Percentiles rank a stretch among this genome's conserved stretches.
Conservation (phyloP, 306 rosid genomes). For the Oxytropis ochrocephala region DNA sequence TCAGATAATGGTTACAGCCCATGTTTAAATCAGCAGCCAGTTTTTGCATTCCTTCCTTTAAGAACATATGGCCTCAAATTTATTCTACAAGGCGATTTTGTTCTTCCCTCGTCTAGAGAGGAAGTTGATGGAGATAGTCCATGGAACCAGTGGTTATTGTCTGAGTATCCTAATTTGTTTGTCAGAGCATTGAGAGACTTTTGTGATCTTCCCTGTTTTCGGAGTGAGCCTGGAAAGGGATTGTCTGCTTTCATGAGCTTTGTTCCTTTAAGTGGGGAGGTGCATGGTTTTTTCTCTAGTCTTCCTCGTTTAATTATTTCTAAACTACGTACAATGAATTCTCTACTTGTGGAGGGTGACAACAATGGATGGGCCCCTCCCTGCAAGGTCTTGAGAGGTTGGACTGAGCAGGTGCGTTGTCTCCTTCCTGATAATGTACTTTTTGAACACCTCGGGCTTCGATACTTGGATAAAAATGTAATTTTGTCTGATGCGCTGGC, state of each 20-base stretch:
- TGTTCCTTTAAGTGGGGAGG: slow-evolving; percentile 89
- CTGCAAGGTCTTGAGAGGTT: slow-evolving; percentile 82
- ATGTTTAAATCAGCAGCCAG: slow-evolving; percentile 69
- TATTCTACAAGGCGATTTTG: slow-evolving; percentile 95
- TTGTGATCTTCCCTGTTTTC: slow-evolving; percentile 72
- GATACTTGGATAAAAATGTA: slow-evolving; percentile 62
- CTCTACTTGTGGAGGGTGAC: slow-evolving; percentile 73
- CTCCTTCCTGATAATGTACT: slow-evolving; percentile 66
- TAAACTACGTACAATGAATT: slow-evolving; percentile 61
- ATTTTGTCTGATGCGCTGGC: slow-evolving; percentile 59
- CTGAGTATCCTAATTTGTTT: slow-evolving; percentile 85
- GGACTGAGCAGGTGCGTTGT: slow-evolving; percentile 64
- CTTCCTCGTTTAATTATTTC: slow-evolving; percentile 79
- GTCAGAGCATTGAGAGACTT: slow-evolving; percentile 67
- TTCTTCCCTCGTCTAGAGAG: slow-evolving; percentile 94
- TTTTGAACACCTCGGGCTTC: slow-evolving; percentile 71
- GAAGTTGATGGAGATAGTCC: slow-evolving; percentile 96
- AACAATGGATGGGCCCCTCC: slow-evolving; percentile 73
- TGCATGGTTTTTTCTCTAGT: slow-evolving; percentile 85
- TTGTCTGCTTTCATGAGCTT: slow-evolving; percentile 84
- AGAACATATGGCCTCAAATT: slow-evolving; percentile 87
- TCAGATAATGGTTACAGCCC: slow-evolving; percentile 53
- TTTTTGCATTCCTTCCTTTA: slow-evolving; percentile 91
- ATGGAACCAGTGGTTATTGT: slow-evolving; percentile 94
- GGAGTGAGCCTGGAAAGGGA: slow-evolving; percentile 72